phyloP scores from a whole-genome alignment of 2,329 filamentous ascomycete species.

The Biscogniauxia mediterranea region DNA sequence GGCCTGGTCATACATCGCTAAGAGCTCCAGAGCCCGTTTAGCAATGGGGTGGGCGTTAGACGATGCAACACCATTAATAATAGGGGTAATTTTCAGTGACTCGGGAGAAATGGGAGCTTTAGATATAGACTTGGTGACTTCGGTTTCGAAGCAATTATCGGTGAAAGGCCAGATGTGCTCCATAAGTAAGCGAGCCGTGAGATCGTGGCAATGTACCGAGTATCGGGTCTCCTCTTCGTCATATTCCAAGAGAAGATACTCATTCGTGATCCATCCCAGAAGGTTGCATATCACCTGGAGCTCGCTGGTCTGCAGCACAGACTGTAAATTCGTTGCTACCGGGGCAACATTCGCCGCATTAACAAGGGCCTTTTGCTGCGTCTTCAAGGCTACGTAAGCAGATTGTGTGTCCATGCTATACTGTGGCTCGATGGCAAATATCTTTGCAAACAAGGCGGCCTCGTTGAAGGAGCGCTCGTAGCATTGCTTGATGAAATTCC shows the following conservation, averaged over 20 bases:
- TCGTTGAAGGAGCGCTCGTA: conserved; percentile 59
- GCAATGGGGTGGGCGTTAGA: conserved; percentile 59
- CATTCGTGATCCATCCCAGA: conserved; percentile 56
- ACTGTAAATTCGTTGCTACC: conserved; percentile 49
- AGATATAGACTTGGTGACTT: conserved; percentile 54
- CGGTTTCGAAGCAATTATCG: conserved; percentile 53
- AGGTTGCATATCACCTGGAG: conserved; percentile 53
- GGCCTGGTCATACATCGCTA: conserved; percentile 61
- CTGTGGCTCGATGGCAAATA: conserved; percentile 56
- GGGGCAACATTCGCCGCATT: conserved; percentile 55
- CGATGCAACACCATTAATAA: conserved; percentile 47
- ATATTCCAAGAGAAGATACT: conserved; percentile 54
- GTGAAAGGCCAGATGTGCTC: conserved; percentile 59
- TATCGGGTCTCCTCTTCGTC: conserved; percentile 56
- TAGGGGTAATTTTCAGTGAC: conserved; percentile 50
- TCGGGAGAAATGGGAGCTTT: conserved; percentile 47
- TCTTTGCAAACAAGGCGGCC: conserved; percentile 49
- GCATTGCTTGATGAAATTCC: conserved; percentile 59
- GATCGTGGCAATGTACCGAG: conserved; percentile 52
- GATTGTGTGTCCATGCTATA: conserved; percentile 51
- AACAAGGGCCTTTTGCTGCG: conserved; percentile 49
- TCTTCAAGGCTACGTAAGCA: conserved; percentile 50
- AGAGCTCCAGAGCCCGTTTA: conserved; percentile 56
- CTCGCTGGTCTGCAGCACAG: conserved; percentile 45
- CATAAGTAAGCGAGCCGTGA: conserved; percentile 54